phyloP scores from a whole-genome alignment of 441 rosid genomes.

The Pelargonium cotyledonis region DNA sequence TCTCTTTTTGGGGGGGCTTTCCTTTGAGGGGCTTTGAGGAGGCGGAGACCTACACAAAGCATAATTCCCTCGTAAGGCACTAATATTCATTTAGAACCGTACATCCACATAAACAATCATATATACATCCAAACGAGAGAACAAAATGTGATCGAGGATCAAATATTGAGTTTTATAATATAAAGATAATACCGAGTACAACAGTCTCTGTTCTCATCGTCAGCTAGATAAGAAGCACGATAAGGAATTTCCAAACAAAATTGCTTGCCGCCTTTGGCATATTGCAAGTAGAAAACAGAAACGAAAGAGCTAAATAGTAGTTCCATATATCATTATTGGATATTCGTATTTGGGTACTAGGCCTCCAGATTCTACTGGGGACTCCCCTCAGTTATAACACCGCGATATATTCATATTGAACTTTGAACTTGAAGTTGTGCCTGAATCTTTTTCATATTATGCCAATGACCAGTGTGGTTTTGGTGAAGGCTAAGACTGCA shows the following conservation, averaged over 20 bases:
- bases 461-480: too few relatives aligned
- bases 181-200: not conserved
- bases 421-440: not conserved
- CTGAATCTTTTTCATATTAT: not conserved
- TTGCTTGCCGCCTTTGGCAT: not conserved
- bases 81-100: not conserved
- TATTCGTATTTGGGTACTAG: not conserved
- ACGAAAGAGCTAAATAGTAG: not conserved
- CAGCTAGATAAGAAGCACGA: not conserved
- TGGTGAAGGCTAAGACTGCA: not conserved
- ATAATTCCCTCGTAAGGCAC: not conserved
- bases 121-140: not conserved
- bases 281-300: not conserved
- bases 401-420: not conserved
- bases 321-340: not conserved
- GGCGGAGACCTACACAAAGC: constrained; percentile 36
- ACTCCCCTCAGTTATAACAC: not conserved
- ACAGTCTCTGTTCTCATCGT: not conserved
- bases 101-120: not conserved
- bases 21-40: constrained; percentile 35
- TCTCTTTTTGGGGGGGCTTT: constrained; percentile 61
- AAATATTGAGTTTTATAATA: not conserved
- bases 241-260: not conserved
- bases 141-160: not conserved
- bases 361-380: not conserved